Evolutionary conservation across 2,329 filamentous ascomycete species (phyloP).

Genomic region (Eutypa lata): DNA sequence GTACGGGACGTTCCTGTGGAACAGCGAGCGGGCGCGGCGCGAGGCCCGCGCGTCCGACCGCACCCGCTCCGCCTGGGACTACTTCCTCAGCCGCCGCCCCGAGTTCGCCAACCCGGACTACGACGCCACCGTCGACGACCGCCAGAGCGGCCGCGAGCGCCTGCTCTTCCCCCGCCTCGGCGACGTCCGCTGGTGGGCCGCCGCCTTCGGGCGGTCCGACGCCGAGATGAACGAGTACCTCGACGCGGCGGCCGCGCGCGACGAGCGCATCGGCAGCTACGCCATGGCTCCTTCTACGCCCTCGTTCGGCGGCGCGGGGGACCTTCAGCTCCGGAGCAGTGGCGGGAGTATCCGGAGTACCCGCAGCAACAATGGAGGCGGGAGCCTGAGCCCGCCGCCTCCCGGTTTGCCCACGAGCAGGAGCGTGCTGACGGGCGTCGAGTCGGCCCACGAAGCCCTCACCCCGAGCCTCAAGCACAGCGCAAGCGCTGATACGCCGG

Average conservation of each 20-base stretch:
- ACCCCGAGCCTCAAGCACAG: slow-evolving; percentile 44
- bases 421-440: slow-evolving; percentile 58
- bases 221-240: slow-evolving; percentile 84
- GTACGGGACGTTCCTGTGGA: slow-evolving; percentile 94
- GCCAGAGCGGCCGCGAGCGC: slow-evolving; percentile 73
- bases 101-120: slow-evolving; percentile 85
- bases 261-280: slow-evolving; percentile 37
- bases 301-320: slow-evolving; percentile 8
- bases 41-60: slow-evolving; percentile 66
- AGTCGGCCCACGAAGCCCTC: slow-evolving; percentile 53
- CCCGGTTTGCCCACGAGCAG: slow-evolving; percentile 37
- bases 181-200: slow-evolving; percentile 91
- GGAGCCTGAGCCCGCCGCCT: slow-evolving; percentile 20
- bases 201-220: slow-evolving; percentile 80
- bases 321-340: no score
- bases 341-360: no score
- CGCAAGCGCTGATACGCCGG: slow-evolving; percentile 41
- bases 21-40: slow-evolving; percentile 84
- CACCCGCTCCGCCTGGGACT: slow-evolving; percentile 91
- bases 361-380: no score
- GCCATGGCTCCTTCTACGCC: slow-evolving; percentile 19
- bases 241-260: slow-evolving; percentile 48
- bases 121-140: slow-evolving; percentile 71
- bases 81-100: slow-evolving; percentile 76
- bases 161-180: slow-evolving; percentile 75